These are phyloP conservation scores for Arxiozyma bovina DNA, from an alignment of 1,139 yeast species.

Conservation along the genomic window DNA sequence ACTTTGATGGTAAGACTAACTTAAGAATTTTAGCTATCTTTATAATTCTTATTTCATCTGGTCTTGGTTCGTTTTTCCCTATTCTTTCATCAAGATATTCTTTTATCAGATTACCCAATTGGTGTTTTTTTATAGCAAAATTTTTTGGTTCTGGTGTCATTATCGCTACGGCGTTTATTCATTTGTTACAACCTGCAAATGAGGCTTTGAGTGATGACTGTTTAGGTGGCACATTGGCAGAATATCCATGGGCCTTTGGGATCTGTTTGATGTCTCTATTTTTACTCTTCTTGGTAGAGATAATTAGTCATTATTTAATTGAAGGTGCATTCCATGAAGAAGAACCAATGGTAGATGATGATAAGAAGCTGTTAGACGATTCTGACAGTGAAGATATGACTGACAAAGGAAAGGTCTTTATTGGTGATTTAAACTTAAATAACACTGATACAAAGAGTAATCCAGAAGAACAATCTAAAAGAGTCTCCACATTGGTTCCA, in stretches of 20 bases:
- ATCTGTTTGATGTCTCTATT: conserved; percentile 50
- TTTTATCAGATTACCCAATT: conserved; percentile 43
- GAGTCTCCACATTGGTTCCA: conserved; percentile 14
- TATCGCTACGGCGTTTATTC: conserved; percentile 81
- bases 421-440: not conserved
- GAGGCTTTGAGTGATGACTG: conserved; percentile 45
- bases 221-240: conserved; percentile 46
- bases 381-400: conserved; percentile 6
- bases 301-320: conserved; percentile 31
- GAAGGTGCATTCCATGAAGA: conserved; percentile 30
- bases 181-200: conserved; percentile 70
- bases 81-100: conserved; percentile 48
- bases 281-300: conserved; percentile 46
- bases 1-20: conserved; percentile 35
- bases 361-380: not conserved
- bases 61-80: conserved; percentile 54
- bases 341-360: conserved; percentile 11
- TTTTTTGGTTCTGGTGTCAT: conserved; percentile 92
- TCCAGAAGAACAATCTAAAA: not conserved
- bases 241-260: conserved; percentile 57
- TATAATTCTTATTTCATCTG: conserved; percentile 49
- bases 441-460: not conserved
- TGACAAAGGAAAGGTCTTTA: not conserved
- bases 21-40: conserved; percentile 58
- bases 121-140: conserved; percentile 61